Evolutionary conservation across 441 rosid species (phyloP).

Genomic region (Metrosideros polymorpha): DNA sequence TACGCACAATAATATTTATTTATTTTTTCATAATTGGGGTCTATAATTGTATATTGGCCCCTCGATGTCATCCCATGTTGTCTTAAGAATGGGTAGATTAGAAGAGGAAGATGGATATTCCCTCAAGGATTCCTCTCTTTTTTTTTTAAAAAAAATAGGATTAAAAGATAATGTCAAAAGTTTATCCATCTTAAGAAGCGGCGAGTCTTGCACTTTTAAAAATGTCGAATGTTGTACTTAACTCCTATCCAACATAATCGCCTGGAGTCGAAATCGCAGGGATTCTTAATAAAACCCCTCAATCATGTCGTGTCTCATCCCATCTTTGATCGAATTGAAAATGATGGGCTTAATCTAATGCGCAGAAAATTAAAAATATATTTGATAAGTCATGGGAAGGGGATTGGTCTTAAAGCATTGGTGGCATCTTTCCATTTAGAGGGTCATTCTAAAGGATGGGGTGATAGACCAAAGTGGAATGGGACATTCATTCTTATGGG

Average conservation of each 20-base stretch:
- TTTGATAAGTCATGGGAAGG: fast-evolving
- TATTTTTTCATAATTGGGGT: not conserved
- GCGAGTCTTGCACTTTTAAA: not conserved
- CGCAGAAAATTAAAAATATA: not conserved
- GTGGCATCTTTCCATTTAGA: not conserved
- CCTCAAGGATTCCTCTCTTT: not conserved
- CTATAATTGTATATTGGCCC: not conserved
- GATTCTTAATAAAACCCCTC: not conserved
- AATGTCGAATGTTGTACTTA: not conserved
- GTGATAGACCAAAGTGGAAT: not conserved
- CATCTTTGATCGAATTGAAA: not conserved
- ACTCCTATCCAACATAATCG: not conserved
- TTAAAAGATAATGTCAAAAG: not conserved
- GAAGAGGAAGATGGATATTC: not conserved
- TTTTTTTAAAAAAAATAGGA: not conserved
- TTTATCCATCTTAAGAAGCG: not conserved
- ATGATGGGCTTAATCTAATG: not conserved
- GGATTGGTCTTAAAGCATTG: not conserved
- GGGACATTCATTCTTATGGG: not conserved
- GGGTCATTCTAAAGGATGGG: not conserved
- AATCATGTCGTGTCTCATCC: fast-evolving
- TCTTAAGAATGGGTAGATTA: not conserved
- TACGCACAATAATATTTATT: too few species aligned
- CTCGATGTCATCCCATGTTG: not conserved
- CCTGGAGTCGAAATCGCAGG: not conserved